Percentiles rank a stretch among this genome's conserved stretches.
Evolutionary conservation across 768 basidiomycete genomes (phyloP).

Genomic region (Podaxis carcinomalis): DNA sequence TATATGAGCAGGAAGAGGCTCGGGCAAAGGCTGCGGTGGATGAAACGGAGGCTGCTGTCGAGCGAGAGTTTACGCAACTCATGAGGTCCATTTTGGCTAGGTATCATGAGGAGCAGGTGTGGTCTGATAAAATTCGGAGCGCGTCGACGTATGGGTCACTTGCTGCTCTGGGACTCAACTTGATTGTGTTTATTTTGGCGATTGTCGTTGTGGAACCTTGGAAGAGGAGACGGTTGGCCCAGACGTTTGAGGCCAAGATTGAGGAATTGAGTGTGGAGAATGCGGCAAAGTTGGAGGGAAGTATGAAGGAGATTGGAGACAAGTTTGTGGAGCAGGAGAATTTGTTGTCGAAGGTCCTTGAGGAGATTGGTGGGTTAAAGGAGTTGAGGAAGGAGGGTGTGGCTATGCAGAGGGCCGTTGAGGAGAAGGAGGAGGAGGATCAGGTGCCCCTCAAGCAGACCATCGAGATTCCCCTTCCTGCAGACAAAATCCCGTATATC

Average conservation of each 20-base stretch:
- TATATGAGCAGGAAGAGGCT: constrained; percentile 75
- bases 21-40: constrained; percentile 64
- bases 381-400: constrained; percentile 1
- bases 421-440: not conserved
- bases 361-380: constrained; percentile 17
- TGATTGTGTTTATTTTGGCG: constrained; percentile 86
- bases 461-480: not conserved
- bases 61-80: constrained; percentile 81
- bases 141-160: constrained; percentile 92
- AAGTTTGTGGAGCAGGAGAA: constrained; percentile 45
- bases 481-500: not conserved
- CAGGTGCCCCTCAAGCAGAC: not conserved
- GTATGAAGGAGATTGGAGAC: constrained; percentile 42
- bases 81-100: constrained; percentile 86
- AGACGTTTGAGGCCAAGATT: constrained; percentile 87
- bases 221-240: constrained; percentile 83
- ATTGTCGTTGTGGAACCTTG: constrained; percentile 94
- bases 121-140: constrained; percentile 98
- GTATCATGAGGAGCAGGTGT: constrained; percentile 98
- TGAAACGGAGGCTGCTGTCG: constrained; percentile 74
- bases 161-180: constrained; percentile 80
- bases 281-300: constrained; percentile 41
- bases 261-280: constrained; percentile 58
- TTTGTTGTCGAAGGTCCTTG: constrained; percentile 23
- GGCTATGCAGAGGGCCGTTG: not conserved